These are phyloP conservation scores for Mucor racemosus DNA, from an alignment of 371 early-diverging fungal genomes.

Conservation along the genomic window DNA sequence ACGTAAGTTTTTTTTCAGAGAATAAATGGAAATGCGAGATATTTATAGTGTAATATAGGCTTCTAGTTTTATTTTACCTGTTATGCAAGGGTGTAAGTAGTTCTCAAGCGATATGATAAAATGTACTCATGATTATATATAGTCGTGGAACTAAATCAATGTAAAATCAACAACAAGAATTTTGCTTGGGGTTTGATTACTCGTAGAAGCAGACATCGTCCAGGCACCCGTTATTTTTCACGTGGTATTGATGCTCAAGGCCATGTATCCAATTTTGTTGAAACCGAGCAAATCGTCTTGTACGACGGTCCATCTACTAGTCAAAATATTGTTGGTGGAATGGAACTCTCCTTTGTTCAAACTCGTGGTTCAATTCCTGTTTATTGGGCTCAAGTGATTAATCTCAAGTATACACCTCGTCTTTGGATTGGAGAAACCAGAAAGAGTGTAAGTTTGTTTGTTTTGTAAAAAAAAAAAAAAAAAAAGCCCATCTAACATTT, in stretches of 20 bases:
- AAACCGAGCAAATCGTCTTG: conserved; percentile 95
- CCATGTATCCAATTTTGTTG: conserved; percentile 97
- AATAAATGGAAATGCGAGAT: neutral
- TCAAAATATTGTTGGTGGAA: conserved; percentile 32
- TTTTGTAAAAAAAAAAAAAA: neutral
- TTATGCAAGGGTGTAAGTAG: conserved; percentile 88
- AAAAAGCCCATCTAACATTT: too few relatives aligned
- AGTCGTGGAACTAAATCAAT: conserved; percentile 62
- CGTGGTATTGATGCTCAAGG: conserved; percentile 96
- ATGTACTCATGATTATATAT: neutral
- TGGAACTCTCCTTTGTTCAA: conserved; percentile 82
- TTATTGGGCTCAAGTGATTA: conserved; percentile 94
- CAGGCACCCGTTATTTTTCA: conserved; percentile 91
- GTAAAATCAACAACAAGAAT: conserved; percentile 60
- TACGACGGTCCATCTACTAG: conserved; percentile 45
- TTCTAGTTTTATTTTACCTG: conserved; percentile 82
- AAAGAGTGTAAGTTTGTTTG: conserved; percentile 61
- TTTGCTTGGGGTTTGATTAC: conserved; percentile 85
- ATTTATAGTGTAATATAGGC: conserved; percentile 45
- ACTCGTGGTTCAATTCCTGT: conserved; percentile 98
- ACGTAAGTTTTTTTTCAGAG: conserved; percentile 41
- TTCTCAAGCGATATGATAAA: neutral
- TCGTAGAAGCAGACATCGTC: conserved; percentile 79
- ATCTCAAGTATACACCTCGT: conserved; percentile 90
- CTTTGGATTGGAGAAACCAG: conserved; percentile 74